Evolutionary conservation across 371 early-diverging fungal species (phyloP), one percentile per base, ranked within the genome.

Genomic region (Mucor lusitanicus): DNA sequence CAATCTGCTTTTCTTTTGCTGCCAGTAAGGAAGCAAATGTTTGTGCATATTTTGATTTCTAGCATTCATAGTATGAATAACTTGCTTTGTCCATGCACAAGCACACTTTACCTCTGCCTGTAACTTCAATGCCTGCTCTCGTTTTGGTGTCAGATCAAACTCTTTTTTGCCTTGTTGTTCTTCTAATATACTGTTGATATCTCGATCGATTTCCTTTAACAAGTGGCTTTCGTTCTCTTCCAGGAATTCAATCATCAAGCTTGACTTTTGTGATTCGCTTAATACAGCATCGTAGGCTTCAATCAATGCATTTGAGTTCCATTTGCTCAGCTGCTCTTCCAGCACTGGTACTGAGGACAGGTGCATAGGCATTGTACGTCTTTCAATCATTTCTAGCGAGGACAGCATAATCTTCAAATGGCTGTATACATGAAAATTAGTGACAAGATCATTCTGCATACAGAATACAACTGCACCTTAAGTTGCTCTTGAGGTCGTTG

Each of bases 151-250:
- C 25, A 94, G 76, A 67, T 90, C 88, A 64, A 91, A 80, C 9
- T 93, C 90, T 70, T 91, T 92, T 61, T 85, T 84, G 33, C 89
- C 84, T 65, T 89, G 92, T 59, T 92, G 91, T 64, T 92, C 93
- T 67, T 95, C 94, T 19, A 96, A 83, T 69, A 90, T 86, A 3
- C 80, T 78, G 85, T 90, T 94, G 32, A 90, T 93, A 65, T 87
- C 85, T 1, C 82, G 86, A 56, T 95, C 93, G 56, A 97, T 57
- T 71, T 95, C 95, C 27, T 78, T 80, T 64, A 89, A 67, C 44
- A 95, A 77, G 65, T 87, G 85, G 32, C 81, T 69, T 61, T 89
- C 89, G n/a, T 78, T 76, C 68, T 74, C 64, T 39, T 72, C 72
- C 12, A 64, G 32, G 17, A 71, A 69, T 21, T 67, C 68, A 30